Evolutionary conservation across 768 basidiomycete species (phyloP).

Genomic region (Gautieria morchelliformis): DNA sequence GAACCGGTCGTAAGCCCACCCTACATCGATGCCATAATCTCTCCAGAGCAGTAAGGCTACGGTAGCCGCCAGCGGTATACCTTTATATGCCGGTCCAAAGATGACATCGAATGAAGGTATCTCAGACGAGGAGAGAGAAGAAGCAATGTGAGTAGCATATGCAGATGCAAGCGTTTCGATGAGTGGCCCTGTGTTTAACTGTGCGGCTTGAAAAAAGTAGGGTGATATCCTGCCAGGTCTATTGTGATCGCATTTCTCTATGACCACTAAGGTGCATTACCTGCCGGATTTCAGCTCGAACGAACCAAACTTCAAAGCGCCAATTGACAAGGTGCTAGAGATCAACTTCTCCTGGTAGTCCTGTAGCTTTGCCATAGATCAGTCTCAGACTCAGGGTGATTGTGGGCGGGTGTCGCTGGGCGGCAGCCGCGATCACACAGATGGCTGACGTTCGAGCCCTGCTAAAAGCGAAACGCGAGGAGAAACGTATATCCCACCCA

Average conservation of each 20-base stretch:
- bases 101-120: slow-evolving; percentile 63
- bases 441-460: slow-evolving; percentile 80
- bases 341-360: slow-evolving; percentile 59
- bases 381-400: background rate
- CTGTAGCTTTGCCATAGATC: slow-evolving; percentile 21
- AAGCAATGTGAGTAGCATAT: slow-evolving; percentile 72
- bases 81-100: slow-evolving; percentile 97
- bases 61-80: slow-evolving; percentile 84
- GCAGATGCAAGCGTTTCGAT: slow-evolving; percentile 69
- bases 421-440: background rate
- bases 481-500: slow-evolving; percentile 57
- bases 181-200: slow-evolving; percentile 76
- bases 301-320: slow-evolving; percentile 80
- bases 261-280: slow-evolving; percentile 25
- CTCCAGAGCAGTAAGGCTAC: slow-evolving; percentile 69
- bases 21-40: slow-evolving; percentile 53
- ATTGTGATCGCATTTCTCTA: background rate
- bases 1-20: slow-evolving; percentile 77
- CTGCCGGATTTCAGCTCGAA: slow-evolving; percentile 95
- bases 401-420: no score
- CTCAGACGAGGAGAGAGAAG: slow-evolving; percentile 31
- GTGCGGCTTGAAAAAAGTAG: slow-evolving; percentile 95
- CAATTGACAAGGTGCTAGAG: slow-evolving; percentile 52
- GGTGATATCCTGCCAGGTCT: slow-evolving; percentile 59
- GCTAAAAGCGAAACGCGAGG: slow-evolving; percentile 63